Evolutionary conservation across 78 protist genomes (phyloP).

Genomic region (Guillardia theta): DNA sequence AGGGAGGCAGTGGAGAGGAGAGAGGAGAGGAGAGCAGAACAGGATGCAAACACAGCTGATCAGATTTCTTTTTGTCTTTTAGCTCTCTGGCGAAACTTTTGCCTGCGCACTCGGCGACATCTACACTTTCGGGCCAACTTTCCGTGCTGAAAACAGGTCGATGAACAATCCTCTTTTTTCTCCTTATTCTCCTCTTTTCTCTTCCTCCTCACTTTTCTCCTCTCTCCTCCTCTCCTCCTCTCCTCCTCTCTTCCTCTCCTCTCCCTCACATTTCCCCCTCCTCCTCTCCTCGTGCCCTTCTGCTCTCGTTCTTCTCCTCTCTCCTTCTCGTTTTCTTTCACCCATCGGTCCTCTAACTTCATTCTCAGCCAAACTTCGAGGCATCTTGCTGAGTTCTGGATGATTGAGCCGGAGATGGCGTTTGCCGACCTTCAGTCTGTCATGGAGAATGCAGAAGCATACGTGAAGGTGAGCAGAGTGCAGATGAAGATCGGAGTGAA

Average conservation of each 20-base stretch:
- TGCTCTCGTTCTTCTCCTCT: too few relatives aligned
- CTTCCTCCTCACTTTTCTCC: background rate
- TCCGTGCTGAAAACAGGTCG: slow-evolving; percentile 48
- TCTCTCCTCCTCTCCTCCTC: background rate
- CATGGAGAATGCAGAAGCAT: background rate
- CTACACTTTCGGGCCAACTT: slow-evolving; percentile 90
- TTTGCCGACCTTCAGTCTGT: slow-evolving; percentile 54
- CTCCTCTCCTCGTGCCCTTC: background rate
- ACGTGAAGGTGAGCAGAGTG: too few relatives aligned
- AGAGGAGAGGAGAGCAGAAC: too few relatives aligned
- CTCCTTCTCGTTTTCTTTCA: background rate
- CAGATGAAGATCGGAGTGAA: too few relatives aligned
- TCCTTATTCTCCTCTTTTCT: background rate
- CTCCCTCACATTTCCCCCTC: background rate
- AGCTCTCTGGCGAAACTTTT: slow-evolving; percentile 47
- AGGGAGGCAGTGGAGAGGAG: too few relatives aligned
- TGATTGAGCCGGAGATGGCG: slow-evolving; percentile 90
- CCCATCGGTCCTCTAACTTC: background rate
- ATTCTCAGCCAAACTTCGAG: slow-evolving; percentile 61
- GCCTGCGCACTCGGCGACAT: slow-evolving; percentile 66
- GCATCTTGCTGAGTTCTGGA: slow-evolving; percentile 90
- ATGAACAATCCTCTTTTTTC: background rate
- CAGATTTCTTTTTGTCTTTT: too few relatives aligned
- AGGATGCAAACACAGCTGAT: too few relatives aligned
- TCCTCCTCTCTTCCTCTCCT: background rate